Percentiles rank a stretch among this genome's conserved stretches.
These are phyloP conservation scores for Amauroascus verrucosus DNA, from an alignment of 2,329 filamentous ascomycete species.

Conservation along the genomic window DNA sequence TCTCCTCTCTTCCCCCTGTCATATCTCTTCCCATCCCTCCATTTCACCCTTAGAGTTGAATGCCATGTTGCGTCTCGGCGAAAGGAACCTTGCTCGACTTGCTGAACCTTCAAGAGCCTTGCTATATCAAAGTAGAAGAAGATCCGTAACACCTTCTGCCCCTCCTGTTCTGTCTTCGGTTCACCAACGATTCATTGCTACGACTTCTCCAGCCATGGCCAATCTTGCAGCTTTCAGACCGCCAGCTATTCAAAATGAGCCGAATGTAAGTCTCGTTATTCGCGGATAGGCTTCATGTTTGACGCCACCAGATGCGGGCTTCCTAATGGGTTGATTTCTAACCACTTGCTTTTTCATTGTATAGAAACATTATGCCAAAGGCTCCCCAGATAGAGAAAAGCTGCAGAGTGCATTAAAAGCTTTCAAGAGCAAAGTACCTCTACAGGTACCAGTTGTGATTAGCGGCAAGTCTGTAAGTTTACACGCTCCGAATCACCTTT, in stretches of 20 bases:
- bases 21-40: background rate
- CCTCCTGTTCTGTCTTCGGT: background rate
- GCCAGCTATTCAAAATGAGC: constrained; percentile 80
- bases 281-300: background rate
- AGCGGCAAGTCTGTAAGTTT: constrained; percentile 63
- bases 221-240: constrained; percentile 78
- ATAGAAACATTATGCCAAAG: constrained; percentile 82
- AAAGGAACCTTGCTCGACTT: constrained; percentile 4
- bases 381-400: constrained; percentile 65
- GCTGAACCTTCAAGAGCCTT: background rate
- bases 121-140: background rate
- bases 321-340: background rate
- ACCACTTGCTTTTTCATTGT: background rate
- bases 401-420: constrained; percentile 63
- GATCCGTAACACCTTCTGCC: background rate
- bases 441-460: constrained; percentile 74
- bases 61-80: constrained; percentile 4
- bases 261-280: constrained; percentile 59
- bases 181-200: constrained; percentile 1
- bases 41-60: background rate
- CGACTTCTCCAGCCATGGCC: constrained; percentile 23
- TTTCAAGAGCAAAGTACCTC: constrained; percentile 56
- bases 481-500: background rate
- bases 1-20: background rate
- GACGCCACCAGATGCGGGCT: no score